Evolutionary conservation across 192 early-diverging fungal genomes (phyloP).

Genomic region (Endogone sp.): DNA sequence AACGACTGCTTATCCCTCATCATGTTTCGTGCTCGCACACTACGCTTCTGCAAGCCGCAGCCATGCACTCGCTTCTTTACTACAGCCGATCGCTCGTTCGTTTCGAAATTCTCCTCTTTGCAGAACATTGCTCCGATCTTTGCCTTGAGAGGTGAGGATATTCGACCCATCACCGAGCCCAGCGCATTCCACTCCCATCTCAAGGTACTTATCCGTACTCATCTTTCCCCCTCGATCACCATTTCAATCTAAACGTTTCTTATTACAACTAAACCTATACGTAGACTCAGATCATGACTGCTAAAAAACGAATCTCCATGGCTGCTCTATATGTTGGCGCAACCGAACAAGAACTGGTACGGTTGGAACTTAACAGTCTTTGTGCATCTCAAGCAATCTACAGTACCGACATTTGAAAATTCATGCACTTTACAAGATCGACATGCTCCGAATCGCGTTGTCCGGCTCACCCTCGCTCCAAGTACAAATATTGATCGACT

Average conservation of each 20-base stretch:
- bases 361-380: conserved; percentile 3
- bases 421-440: conserved; percentile 36
- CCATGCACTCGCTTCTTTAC: background rate
- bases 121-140: background rate
- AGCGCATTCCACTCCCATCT: conserved; percentile 47
- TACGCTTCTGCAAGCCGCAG: background rate
- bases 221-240: background rate
- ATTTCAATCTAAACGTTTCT: background rate
- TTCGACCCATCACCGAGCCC: conserved; percentile 49
- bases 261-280: conserved; percentile 1
- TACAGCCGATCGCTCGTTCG: background rate
- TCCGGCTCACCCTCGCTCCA: conserved; percentile 42
- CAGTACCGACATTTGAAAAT: background rate
- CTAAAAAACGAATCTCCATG: conserved; percentile 72
- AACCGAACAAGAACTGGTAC: conserved; percentile 72
- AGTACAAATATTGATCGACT: conserved; percentile 83
- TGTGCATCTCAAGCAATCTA: background rate
- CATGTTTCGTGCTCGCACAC: too few species aligned
- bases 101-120: background rate
- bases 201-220: conserved; percentile 7
- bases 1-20: too few species aligned
- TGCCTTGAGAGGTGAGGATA: background rate
- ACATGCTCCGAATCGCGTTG: conserved; percentile 57
- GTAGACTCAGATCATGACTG: conserved; percentile 62
- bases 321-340: conserved; percentile 90